Evolutionary conservation across 2,329 filamentous ascomycete species (phyloP), one percentile per base, ranked within the genome.

Genomic region (Chaetomiaceae sp.): DNA sequence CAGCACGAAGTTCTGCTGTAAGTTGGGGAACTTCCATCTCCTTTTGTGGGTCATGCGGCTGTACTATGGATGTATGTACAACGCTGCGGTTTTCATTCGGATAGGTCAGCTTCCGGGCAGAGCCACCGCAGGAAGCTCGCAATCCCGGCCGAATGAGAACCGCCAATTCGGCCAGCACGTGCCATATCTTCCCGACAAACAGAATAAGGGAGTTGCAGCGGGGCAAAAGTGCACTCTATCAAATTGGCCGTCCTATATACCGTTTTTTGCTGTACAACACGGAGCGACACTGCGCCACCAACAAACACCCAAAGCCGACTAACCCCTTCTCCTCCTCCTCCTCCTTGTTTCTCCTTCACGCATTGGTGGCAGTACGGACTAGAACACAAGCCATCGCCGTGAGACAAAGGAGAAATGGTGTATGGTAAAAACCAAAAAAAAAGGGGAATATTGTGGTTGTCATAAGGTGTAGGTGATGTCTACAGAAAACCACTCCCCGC

Each of bases 241-340:
- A 41, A 41, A 42, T 47, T 55, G 30, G 16, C 51, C 21, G 33
- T 41, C 51, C 30, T 54, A 43, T 48, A 40, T 48, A 25, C 43
- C 30, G n/a, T n/a, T 44, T 50, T 59, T 51, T 53, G 47, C 44
- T 40, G 9, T 54, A 54, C 48, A 57, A 48, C 50, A 47, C 43
- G 4, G 40, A 18, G 34, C 30, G 40, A 13, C n/a, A 27, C 33
- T 38, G 40, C 45, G 43, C 41, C 41, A 8, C 18, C 36, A 32
- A 16, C 41, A n/a, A 32, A 29, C 14, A 27, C 20, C 48, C 3
- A 4, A 13, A 14, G 9, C 49, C 13, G 18, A 32, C 33, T 7
- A 16, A 5, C 21, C n/a, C 25, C 40, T 21, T 13, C 33, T 14
- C n/a, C 21, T 43, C 34, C 14, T 42, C 30, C 16, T 32, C n/a